phyloP scores from a whole-genome alignment of 257 asterid species.

The Solanum peruvianum region DNA sequence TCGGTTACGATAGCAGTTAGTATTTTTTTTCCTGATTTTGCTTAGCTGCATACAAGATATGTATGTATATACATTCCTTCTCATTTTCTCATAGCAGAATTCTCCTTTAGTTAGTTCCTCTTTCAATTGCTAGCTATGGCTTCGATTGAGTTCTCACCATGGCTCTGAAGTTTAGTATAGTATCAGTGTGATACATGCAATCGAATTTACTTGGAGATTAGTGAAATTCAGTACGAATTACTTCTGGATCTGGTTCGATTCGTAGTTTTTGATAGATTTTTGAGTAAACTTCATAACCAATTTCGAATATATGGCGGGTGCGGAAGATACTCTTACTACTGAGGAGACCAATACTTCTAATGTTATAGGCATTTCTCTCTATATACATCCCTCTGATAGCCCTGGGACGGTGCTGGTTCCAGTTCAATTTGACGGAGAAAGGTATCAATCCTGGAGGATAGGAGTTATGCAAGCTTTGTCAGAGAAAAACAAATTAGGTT shows the following conservation, averaged over 20 bases:
- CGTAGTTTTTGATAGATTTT: too few species aligned
- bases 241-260: neutral
- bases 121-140: neutral
- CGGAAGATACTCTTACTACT: neutral
- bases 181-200: neutral
- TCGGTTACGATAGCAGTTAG: neutral
- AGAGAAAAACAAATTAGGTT: neutral
- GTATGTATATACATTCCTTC: too few species aligned
- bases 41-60: neutral
- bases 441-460: neutral
- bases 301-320: neutral
- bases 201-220: neutral
- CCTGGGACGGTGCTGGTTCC: neutral
- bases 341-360: neutral
- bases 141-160: neutral
- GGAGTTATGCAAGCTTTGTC: neutral
- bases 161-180: neutral
- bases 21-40: neutral
- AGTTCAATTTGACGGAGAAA: neutral
- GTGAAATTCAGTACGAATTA: neutral
- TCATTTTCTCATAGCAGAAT: too few species aligned
- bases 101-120: too few species aligned
- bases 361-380: neutral
- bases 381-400: neutral
- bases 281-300: too few species aligned